Base-by-base conservation (phyloP, 306 rosid genomes). In the Styphnolobium japonicum region DNA sequence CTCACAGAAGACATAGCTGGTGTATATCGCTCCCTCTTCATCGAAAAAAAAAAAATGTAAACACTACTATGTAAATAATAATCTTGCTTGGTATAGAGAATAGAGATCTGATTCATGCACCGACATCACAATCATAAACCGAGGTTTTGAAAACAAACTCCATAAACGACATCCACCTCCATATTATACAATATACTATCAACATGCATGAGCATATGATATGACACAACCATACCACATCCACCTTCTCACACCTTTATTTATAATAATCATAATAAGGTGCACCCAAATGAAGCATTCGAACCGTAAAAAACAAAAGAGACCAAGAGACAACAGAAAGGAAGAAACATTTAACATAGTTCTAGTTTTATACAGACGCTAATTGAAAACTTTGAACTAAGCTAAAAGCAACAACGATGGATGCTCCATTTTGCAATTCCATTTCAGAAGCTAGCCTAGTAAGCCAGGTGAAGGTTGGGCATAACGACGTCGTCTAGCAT, bases 401-500 rank as follows among this genome's bases (percentile, higher is more conserved):
- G 27, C 22, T 49, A 16, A n/a, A 49, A 49, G n/a, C 55, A 27
- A 1, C 31, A 27, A 37, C 42, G n/a, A n/a, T n/a, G n/a, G 61
- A 4, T 21, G 61, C 4, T 49, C 56, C 56, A 49, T 49, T 5
- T 5, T 5, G 23, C 56, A 58, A 3, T 2, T 0, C 15, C 15
- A 6, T 29, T 14, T 12, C 36, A 57, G 36, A 23, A 43, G n/a
- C 3, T 4, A 2, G 2, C 12, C 52, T 63, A 33, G 55, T 6
- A 12, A 18, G 48, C 4, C 6, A 18, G 60, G 48, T 58, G 39
- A 2, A 25, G 81, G 10, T 75, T 83, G 48, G 69, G 83, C 5
- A 81, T 27, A 1, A 88, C 83, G 55, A 85, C 73, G 76, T 89
- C 88, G 43, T 88, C 91, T 6, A 88, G 83, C 83, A 80, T 75